Percentiles rank a stretch among this genome's conserved stretches.
Conservation (phyloP, 441 rosid genomes). For the Erodium moschatum region DNA sequence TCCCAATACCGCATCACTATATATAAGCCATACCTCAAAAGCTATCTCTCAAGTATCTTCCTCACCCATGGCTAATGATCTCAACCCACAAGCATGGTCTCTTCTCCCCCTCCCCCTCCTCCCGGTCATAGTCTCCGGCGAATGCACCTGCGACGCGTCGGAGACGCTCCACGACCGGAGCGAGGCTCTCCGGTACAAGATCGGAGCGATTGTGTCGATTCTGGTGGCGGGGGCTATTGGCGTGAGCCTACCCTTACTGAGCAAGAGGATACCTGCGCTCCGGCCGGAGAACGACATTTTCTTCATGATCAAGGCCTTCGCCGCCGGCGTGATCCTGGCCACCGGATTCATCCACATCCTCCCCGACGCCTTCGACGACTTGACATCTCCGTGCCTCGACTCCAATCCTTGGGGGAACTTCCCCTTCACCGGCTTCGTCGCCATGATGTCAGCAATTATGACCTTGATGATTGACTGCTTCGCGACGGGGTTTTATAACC, state of each 20-base stretch:
- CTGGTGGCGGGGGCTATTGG: slow-evolving; percentile 39
- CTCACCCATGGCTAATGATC: no score
- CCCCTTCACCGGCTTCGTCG: slow-evolving; percentile 42
- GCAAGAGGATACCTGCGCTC: slow-evolving; percentile 31
- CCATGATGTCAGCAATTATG: slow-evolving; percentile 41
- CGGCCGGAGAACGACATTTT: slow-evolving; percentile 44
- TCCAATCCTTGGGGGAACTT: slow-evolving; percentile 31
- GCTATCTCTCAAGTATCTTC: no score
- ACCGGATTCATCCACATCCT: slow-evolving; percentile 45
- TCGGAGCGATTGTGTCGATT: slow-evolving; percentile 21
- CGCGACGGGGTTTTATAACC: slow-evolving; percentile 34
- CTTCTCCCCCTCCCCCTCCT: not conserved
- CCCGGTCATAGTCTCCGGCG: slow-evolving; percentile 22
- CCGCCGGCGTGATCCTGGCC: slow-evolving; percentile 43
- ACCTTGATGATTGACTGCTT: slow-evolving; percentile 43
- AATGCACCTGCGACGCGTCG: slow-evolving; percentile 25
- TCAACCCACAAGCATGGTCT: not conserved
- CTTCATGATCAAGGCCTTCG: slow-evolving; percentile 51
- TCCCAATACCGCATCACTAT: no score
- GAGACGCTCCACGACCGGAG: not conserved
- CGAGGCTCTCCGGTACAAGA: slow-evolving; percentile 22
- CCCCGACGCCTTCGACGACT: slow-evolving; percentile 37
- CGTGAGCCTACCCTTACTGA: slow-evolving; percentile 40
- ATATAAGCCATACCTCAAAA: no score
- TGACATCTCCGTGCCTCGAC: slow-evolving; percentile 37